Evolutionary conservation across 352 stramenopile species (phyloP), one percentile per base, ranked within the genome.

Genomic region (Phytophthora pistaciae): DNA sequence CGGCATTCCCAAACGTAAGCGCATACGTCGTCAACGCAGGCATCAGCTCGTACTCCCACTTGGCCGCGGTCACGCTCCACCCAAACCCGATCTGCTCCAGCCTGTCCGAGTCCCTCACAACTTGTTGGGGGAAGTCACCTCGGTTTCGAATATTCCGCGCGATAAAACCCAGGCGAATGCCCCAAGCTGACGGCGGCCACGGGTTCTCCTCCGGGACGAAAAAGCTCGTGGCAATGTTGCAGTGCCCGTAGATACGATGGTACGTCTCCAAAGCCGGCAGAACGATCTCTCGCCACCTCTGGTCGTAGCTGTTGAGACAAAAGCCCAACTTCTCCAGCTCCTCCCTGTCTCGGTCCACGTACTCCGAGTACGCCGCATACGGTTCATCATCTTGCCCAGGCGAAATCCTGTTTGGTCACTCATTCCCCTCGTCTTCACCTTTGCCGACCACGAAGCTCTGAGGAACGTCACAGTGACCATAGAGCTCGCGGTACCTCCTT

Each of bases 71-170:
- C 10, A 70, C 53, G 40, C 81, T 86, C 82, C 84, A 92, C 14
- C 86, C 71, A 61, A 93, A 92, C 5, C 71, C 83, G 2, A 94
- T 78, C 6, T 71, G 49, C 14, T 91, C 75, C 3, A 92, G 73
- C 11, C 62, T 71, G 29, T 82, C 70, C 48, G 69, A 66, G 56
- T 90, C 81, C 38, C 74, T 71, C n/a, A 74, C 73, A 60, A 92
- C 70, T 60, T 90, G 84, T 14, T 73, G 40, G 49, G 80, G 77
- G 52, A 78, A 90, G 42, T 88, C 74, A 44, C 77, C 78, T 31
- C 81, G 72, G 42, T 69, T 75, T 14, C 79, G 77, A 58, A 91
- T 88, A 63, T 91, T 87, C 29, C 73, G 70, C 21, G 85, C 85
- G 62, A 89, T 80, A 42, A 79, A 86, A 25, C 85, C 85, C 44